Base-by-base conservation (phyloP, 805 yeast species). In the Kodamaea hsintzibuensis region DNA sequence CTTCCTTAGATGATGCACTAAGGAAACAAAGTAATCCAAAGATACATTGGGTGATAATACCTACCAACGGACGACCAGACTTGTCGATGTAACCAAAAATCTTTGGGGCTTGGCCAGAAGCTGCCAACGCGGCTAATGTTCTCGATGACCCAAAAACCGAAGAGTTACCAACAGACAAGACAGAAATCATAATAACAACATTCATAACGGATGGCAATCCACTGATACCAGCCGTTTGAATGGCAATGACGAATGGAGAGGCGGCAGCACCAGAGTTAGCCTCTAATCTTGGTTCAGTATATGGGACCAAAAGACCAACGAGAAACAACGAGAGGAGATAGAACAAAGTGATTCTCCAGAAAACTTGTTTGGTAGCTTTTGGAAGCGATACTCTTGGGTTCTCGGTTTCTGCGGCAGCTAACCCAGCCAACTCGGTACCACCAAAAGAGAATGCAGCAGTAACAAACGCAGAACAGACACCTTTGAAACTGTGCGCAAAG, bases 1-100 rank as follows among this genome's bases (percentile, higher is more conserved):
- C 79, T 66, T 82, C 81, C 53, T 78, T 70, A 3, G 76, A 69
- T 42, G 87, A 80, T 5, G 89, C 89, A 43, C 85, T 81, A 44
- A 88, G 72, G 69, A 82, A 85, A 53, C 88, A 82, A 16, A 85
- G 63, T 56, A 84, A 69, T 30, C 88, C 89, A 64, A 84, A 72
- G 7, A 72, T 58, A 49, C 82, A 68, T 13, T 85, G 76, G 39
- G 78, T 71, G 3, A 68, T 57, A 61, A 88, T 82, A 14, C 90
- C 92, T 50, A 81, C 82, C 48, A 88, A 66, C n/a, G 97, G 96
- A 64, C 96, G 81, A 53, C 96, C 96, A 49, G 72, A 75, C 59
- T 86, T 79, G 66, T 90, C 96, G 55, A 89, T 82, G 70, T 86
- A 86, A 37, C 84, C 84, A 52, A 86, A 78, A 22, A 77, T 62